Evolutionary conservation across 371 early-diverging fungal genomes (phyloP).

Genomic region (Lichtheimia ramosa): DNA sequence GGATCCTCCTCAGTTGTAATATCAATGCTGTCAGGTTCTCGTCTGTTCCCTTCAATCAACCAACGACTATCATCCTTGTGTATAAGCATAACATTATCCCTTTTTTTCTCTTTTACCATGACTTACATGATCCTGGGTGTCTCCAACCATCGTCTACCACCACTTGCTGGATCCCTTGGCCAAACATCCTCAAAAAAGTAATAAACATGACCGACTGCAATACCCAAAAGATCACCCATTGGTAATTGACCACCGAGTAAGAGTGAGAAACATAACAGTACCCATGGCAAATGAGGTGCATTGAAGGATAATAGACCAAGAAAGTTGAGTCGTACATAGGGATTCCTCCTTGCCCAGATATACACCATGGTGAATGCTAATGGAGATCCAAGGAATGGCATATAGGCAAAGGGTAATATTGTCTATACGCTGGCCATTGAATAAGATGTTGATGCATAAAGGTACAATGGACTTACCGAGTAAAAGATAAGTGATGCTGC

Average conservation of each 20-base stretch:
- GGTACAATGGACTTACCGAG: slow-evolving; percentile 22
- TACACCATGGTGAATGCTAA: slow-evolving; percentile 90
- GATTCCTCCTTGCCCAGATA: slow-evolving; percentile 94
- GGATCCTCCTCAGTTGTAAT: background rate
- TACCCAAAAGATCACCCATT: slow-evolving; percentile 78
- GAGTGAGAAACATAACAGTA: slow-evolving; percentile 81
- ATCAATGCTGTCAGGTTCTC: background rate
- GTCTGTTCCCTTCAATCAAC: slow-evolving; percentile 20
- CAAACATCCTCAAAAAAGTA: slow-evolving; percentile 95
- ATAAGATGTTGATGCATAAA: too few relatives aligned
- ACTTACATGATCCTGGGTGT: slow-evolving; percentile 69
- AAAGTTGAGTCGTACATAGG: slow-evolving; percentile 81
- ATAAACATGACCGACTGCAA: slow-evolving; percentile 90
- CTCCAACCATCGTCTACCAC: slow-evolving; percentile 57
- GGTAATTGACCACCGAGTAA: slow-evolving; percentile 76
- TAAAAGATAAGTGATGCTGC: slow-evolving; percentile 55
- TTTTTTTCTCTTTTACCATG: background rate
- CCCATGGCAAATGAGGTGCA: slow-evolving; percentile 95
- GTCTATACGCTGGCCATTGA: slow-evolving; percentile 39
- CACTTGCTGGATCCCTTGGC: slow-evolving; percentile 72
- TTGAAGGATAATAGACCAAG: slow-evolving; percentile 85
- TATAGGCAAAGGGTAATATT: slow-evolving; percentile 65
- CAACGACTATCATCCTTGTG: slow-evolving; percentile 1
- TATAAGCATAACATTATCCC: background rate
- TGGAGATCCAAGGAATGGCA: slow-evolving; percentile 85